A percentile compares a stretch with the other conserved stretches of the same genome.
These are phyloP conservation scores for Phlegmacium glaucopus DNA, from an alignment of 768 basidiomycete species.

Conservation along the genomic window DNA sequence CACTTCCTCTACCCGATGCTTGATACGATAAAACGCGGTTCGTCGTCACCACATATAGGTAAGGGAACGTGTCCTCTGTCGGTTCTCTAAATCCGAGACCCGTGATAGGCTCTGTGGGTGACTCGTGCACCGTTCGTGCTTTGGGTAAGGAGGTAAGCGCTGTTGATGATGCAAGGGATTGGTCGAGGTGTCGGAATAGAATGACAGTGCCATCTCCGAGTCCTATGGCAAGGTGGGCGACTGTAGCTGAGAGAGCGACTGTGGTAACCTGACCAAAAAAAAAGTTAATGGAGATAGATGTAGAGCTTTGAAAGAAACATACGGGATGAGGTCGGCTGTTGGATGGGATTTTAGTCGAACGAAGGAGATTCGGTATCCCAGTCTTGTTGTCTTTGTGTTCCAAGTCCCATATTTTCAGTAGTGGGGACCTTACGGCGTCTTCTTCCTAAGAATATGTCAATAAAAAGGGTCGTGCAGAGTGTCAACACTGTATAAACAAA, in stretches of 20 bases:
- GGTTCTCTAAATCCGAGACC: constrained; percentile 86
- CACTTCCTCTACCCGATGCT: constrained; percentile 67
- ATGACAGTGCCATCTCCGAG: constrained; percentile 95
- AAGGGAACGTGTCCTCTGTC: constrained; percentile 38
- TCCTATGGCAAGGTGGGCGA: constrained; percentile 87
- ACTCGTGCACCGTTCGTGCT: constrained; percentile 79
- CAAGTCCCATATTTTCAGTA: constrained; percentile 90
- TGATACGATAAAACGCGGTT: constrained; percentile 76
- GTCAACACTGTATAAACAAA: constrained; percentile 12
- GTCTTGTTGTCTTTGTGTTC: constrained; percentile 64
- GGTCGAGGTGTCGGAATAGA: constrained; percentile 87
- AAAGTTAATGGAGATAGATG: constrained; percentile 2
- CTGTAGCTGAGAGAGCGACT: constrained; percentile 70
- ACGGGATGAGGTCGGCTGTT: constrained; percentile 80
- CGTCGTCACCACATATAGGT: constrained; percentile 87
- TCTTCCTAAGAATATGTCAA: constrained; percentile 61
- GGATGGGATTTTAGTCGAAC: constrained; percentile 74
- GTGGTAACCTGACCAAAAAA: constrained; percentile 65
- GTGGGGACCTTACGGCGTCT: constrained; percentile 56
- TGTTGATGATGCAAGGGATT: constrained; percentile 73
- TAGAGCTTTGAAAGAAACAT: constrained; percentile 10
- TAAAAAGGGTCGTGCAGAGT: constrained; percentile 5
- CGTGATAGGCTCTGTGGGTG: constrained; percentile 84
- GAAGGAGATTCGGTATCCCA: constrained; percentile 58
- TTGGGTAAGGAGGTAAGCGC: constrained; percentile 82